These are phyloP conservation scores for Neurospora sp. DNA, from an alignment of 495 filamentous ascomycete genomes.

Conservation along the genomic window DNA sequence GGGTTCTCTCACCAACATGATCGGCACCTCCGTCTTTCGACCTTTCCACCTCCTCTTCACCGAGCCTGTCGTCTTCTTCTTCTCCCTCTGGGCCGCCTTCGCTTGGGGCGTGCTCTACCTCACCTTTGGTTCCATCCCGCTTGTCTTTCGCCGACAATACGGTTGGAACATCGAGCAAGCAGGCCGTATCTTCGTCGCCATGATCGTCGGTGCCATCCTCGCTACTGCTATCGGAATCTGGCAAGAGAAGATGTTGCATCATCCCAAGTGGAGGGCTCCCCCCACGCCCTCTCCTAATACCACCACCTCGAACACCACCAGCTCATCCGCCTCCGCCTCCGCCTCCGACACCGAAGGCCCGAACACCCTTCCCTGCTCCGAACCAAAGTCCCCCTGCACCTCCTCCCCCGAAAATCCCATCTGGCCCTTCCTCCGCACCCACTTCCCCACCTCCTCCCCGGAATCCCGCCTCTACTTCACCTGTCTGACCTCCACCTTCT, in stretches of 20 bases:
- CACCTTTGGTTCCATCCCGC: conserved; percentile 66
- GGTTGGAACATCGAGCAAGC: conserved; percentile 56
- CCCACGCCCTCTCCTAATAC: not conserved
- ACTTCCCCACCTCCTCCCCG: conserved; percentile 44
- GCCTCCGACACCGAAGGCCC: conserved; percentile 1
- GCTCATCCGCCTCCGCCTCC: conserved; percentile 9
- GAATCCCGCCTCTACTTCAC: conserved; percentile 78
- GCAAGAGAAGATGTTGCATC: conserved; percentile 46
- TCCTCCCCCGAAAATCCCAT: conserved; percentile 1
- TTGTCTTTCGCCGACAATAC: conserved; percentile 65
- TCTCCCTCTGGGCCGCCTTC: conserved; percentile 84
- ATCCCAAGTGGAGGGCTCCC: conserved; percentile 26
- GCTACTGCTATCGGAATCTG: conserved; percentile 66
- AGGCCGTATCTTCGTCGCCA: conserved; percentile 63
- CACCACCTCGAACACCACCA: not conserved
- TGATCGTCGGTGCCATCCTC: conserved; percentile 57
- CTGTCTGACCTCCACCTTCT: conserved; percentile 55
- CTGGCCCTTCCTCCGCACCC: conserved; percentile 29
- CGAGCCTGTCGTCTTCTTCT: conserved; percentile 91
- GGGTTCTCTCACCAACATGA: conserved; percentile 57
- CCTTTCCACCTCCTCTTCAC: conserved; percentile 83
- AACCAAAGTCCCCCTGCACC: conserved; percentile 7
- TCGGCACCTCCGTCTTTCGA: conserved; percentile 63
- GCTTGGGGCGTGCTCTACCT: conserved; percentile 87
- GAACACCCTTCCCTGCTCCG: not conserved